A percentile compares a stretch with the other conserved stretches of the same genome.
phyloP scores from a whole-genome alignment of 73 alveolate genomes.

The Strombidium stylifer region DNA sequence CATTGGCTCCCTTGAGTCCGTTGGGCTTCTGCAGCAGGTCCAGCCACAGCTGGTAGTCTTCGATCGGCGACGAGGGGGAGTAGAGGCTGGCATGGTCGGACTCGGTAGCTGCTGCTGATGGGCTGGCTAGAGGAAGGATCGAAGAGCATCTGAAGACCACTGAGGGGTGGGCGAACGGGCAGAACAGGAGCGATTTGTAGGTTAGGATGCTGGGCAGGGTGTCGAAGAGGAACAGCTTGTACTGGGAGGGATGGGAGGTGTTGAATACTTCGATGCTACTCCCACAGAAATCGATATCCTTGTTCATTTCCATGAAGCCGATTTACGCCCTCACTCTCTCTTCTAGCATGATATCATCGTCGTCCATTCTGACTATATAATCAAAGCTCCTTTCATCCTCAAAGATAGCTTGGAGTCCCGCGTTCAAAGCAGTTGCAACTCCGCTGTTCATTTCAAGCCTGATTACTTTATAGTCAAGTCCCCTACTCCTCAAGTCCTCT shows the following conservation, averaged over 20 bases:
- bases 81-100: not conserved
- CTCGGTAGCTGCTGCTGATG: too few species aligned
- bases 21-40: not conserved
- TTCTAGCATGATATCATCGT: conserved; percentile 59
- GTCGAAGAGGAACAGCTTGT: conserved; percentile 38
- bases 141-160: conserved; percentile 34
- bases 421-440: conserved; percentile 41
- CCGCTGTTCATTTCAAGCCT: too few species aligned
- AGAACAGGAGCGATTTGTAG: too few species aligned
- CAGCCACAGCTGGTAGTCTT: conserved; percentile 46
- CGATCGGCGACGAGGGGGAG: not conserved
- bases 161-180: conserved; percentile 65
- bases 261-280: conserved; percentile 34
- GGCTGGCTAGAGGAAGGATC: too few species aligned
- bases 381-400: conserved; percentile 2
- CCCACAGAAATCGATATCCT: conserved; percentile 45
- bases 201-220: too few species aligned
- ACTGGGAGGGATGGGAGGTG: conserved; percentile 16
- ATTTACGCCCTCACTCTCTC: conserved; percentile 31
- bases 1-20: not conserved
- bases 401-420: conserved; percentile 26
- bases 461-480: not conserved
- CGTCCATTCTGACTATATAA: conserved; percentile 58
- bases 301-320: conserved; percentile 24
- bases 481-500: conserved; percentile 5